Percentiles rank a stretch among this genome's conserved stretches.
Conservation (phyloP, 306 rosid genomes). For the Lathyrus aphaca region DNA sequence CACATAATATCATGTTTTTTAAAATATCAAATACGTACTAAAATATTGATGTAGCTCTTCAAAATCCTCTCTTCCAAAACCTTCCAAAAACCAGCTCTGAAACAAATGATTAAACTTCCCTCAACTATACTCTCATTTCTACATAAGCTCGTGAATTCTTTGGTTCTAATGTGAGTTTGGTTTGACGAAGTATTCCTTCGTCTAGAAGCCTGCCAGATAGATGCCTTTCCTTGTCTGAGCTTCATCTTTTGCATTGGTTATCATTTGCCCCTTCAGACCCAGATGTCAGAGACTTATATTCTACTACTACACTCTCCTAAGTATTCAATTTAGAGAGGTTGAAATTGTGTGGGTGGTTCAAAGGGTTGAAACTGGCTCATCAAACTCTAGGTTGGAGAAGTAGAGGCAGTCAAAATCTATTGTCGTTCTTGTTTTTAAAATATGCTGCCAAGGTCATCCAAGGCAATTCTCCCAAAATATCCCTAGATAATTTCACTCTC, state of each 20-base stretch:
- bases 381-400: background rate
- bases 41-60: too few species aligned
- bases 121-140: background rate
- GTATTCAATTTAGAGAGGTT: too few species aligned
- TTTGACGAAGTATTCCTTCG: background rate
- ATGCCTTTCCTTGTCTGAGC: background rate
- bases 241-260: background rate
- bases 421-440: background rate
- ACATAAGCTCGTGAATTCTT: background rate
- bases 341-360: too few species aligned
- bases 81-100: too few species aligned
- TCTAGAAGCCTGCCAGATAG: background rate
- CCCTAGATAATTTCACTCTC: background rate
- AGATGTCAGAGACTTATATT: background rate
- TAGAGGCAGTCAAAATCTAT: background rate
- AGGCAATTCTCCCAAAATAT: background rate
- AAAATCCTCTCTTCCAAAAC: too few species aligned
- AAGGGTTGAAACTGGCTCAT: too few species aligned
- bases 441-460: background rate
- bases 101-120: background rate
- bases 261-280: background rate
- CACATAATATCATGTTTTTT: too few species aligned
- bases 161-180: background rate
- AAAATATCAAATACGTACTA: too few species aligned
- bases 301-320: background rate